Evolutionary conservation across 345 rosid genomes (phyloP).

Genomic region (Jatropha curcas): DNA sequence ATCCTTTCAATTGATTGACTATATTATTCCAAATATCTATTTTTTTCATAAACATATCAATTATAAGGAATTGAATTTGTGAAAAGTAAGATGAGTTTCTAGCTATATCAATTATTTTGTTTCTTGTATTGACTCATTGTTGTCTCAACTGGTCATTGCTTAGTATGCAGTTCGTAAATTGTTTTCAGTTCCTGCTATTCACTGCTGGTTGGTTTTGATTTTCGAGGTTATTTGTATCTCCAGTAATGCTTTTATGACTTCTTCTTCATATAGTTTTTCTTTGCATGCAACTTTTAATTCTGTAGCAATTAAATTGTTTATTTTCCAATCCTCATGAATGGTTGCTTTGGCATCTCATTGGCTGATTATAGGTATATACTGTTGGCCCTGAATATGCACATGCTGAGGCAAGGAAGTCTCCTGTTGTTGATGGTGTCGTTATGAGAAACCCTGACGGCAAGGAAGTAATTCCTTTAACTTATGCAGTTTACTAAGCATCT

Average conservation of each 20-base stretch:
- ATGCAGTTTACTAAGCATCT: not conserved
- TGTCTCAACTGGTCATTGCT: not conserved
- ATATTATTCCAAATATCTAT: not conserved
- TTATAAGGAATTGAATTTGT: not conserved
- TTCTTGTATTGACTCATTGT: not conserved
- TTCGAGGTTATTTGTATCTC: not conserved
- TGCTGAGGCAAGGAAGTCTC: conserved; percentile 99
- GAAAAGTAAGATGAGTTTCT: not conserved
- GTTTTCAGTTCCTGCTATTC: not conserved
- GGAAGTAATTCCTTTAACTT: conserved; percentile 54
- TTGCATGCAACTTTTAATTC: conserved; percentile 1
- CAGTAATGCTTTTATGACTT: not conserved
- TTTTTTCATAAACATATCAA: not conserved
- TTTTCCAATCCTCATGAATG: conserved; percentile 17
- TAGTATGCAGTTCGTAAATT: not conserved
- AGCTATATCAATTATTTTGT: not conserved
- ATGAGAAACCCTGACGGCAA: conserved; percentile 98
- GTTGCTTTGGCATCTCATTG: conserved; percentile 21
- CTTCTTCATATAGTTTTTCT: not conserved
- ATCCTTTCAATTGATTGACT: conserved; percentile 2
- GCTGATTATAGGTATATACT: conserved; percentile 78
- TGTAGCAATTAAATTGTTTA: not conserved
- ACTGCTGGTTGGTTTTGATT: not conserved
- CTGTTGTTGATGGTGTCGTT: conserved; percentile 99
- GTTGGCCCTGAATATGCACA: conserved; percentile 99